Evolutionary conservation across 306 rosid genomes (phyloP).

Genomic region (Quercus suber): DNA sequence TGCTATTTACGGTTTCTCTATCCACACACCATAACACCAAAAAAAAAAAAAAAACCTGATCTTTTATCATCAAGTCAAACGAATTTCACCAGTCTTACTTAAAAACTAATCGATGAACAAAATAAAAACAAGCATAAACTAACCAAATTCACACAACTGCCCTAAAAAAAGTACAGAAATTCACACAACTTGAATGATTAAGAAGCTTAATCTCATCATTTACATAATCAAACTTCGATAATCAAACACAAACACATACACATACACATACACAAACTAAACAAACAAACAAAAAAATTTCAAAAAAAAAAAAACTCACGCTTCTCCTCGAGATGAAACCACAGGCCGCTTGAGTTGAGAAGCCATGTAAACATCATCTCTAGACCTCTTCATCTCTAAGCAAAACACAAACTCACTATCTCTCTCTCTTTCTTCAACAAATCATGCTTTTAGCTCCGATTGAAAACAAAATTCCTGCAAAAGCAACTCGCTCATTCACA

Average conservation of each 20-base stretch:
- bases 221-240: slow-evolving; percentile 17
- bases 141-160: slow-evolving; percentile 23
- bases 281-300: slow-evolving; percentile 8
- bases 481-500: slow-evolving; percentile 48
- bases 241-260: slow-evolving; percentile 33
- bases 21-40: not conserved
- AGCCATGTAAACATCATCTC: slow-evolving; percentile 60
- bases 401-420: slow-evolving; percentile 18
- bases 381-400: slow-evolving; percentile 72
- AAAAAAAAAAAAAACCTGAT: slow-evolving; percentile 21
- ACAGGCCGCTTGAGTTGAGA: slow-evolving; percentile 73
- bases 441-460: slow-evolving; percentile 52
- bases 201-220: slow-evolving; percentile 32
- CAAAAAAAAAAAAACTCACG: slow-evolving; percentile 38
- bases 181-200: slow-evolving; percentile 1
- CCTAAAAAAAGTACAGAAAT: not conserved
- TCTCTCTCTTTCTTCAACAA: slow-evolving; percentile 36
- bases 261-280: not conserved
- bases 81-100: slow-evolving; percentile 19
- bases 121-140: slow-evolving; percentile 2
- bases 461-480: slow-evolving; percentile 43
- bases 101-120: slow-evolving; percentile 2
- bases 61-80: slow-evolving; percentile 35
- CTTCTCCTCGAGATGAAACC: slow-evolving; percentile 67
- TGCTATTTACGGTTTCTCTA: not conserved